Evolutionary conservation across 1,284 basidiomycete genomes (phyloP), one percentile per base, ranked within the genome.

Genomic region (Porphyrellus sp.): DNA sequence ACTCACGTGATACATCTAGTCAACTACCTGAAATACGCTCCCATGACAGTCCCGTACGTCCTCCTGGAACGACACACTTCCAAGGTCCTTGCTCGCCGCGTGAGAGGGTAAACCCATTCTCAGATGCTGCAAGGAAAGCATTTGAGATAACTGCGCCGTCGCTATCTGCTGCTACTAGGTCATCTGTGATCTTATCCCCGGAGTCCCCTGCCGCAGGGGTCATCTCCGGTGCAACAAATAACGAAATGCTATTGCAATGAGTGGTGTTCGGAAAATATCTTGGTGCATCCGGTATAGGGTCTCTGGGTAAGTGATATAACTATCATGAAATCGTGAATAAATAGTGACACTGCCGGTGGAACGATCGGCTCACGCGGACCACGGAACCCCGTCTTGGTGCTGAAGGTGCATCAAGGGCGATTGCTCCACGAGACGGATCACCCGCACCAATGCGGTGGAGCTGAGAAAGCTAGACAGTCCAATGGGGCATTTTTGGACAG

Each of bases 401-500:
- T 24, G 74, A 75, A 33, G 81, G 75, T 16, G 81, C 77, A 31
- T 88, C 85, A 1, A 94, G 73, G 0, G 88, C 82, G 16, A 94
- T 74, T 0, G 82, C 81, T 0, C 92, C 92, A 9, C 88, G 77
- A 21, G 82, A 83, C 0, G 89, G 91, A 67, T 91, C 91, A 1
- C 92, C 92, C 0, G 88, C 86, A 15, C 80, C 81, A 57, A 94
- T 86, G 51, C 69, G 73, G 59, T 79, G 80, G 20, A 85, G 70
- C 45, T 77, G 74, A 37, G 64, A 62, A 8, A 79, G 57, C 78
- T 81, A 40, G 18, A 46, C 27, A 27, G 33, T 37, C 12, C 27
- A 40, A 37, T 5, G 21, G 11, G 18, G 15, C 33, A 16, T 41
- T 41, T 46, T 35, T 11, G n/a, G 8, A 41, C 15, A 25, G 6